Percentiles rank a stretch among this genome's conserved stretches.
Evolutionary conservation across 306 rosid species (phyloP).

Genomic region (Trichosanthes truncata): DNA sequence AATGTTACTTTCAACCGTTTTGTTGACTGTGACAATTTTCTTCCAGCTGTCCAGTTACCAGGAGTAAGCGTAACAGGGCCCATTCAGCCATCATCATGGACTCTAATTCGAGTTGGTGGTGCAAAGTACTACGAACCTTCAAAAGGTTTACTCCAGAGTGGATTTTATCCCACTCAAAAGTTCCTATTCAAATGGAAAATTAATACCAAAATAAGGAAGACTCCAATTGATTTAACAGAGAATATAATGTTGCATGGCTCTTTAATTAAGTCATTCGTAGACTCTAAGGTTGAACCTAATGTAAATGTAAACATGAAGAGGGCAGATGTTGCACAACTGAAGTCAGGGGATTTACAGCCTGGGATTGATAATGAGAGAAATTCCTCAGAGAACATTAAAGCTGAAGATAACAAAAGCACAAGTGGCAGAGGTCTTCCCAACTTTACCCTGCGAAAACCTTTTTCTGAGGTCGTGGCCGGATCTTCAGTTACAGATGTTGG

Average conservation of each 20-base stretch:
- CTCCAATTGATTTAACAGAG: constrained; percentile 26
- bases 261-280: constrained; percentile 12
- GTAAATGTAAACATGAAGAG: constrained; percentile 28
- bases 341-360: constrained; percentile 28
- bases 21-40: constrained; percentile 74
- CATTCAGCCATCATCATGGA: constrained; percentile 64
- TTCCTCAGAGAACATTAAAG: constrained; percentile 27
- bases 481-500: constrained; percentile 51
- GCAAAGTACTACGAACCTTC: constrained; percentile 77
- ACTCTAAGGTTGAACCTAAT: constrained; percentile 30
- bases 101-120: constrained; percentile 75
- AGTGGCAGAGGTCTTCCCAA: constrained; percentile 64
- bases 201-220: constrained; percentile 35
- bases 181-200: constrained; percentile 64
- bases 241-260: constrained; percentile 30
- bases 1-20: constrained; percentile 40
- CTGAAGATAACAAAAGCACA: constrained; percentile 46
- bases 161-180: constrained; percentile 62
- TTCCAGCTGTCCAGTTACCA: constrained; percentile 63
- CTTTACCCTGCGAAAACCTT: constrained; percentile 75
- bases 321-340: constrained; percentile 20
- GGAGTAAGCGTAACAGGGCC: constrained; percentile 38
- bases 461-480: constrained; percentile 96
- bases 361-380: constrained; percentile 34
- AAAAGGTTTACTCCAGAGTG: constrained; percentile 86